Evolutionary conservation across 1,284 basidiomycete species (phyloP).

Genomic region (Pascua sp.): DNA sequence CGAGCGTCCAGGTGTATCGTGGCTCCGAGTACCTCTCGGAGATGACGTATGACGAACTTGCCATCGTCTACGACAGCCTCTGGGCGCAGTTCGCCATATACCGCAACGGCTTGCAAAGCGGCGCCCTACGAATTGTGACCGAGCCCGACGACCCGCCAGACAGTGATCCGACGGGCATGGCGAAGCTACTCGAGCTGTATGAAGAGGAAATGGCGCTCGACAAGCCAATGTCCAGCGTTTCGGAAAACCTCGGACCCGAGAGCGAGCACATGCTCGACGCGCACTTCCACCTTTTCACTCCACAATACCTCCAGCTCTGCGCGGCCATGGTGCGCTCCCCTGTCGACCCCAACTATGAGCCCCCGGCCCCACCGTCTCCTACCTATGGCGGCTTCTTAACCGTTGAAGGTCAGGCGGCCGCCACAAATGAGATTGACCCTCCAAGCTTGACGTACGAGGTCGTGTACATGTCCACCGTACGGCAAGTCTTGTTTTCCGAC

Average conservation of each 20-base stretch:
- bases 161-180: conserved; percentile 59
- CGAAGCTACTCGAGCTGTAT: conserved; percentile 56
- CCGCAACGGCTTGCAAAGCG: conserved; percentile 61
- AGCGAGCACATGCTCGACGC: conserved; percentile 12
- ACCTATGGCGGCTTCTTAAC: conserved; percentile 11
- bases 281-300: conserved; percentile 56
- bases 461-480: conserved; percentile 59
- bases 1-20: conserved; percentile 46
- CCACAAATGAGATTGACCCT: conserved; percentile 14
- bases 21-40: conserved; percentile 50
- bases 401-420: conserved; percentile 1
- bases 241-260: too few species aligned
- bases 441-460: conserved; percentile 58
- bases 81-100: conserved; percentile 66
- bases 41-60: conserved; percentile 64
- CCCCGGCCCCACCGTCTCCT: neutral
- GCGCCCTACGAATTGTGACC: conserved; percentile 54
- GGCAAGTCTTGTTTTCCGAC: conserved; percentile 60
- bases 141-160: conserved; percentile 38
- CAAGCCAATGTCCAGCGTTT: too few species aligned
- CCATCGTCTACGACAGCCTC: conserved; percentile 58
- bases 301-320: conserved; percentile 56
- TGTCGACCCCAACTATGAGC: conserved; percentile 3
- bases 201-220: conserved; percentile 37
- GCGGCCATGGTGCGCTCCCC: conserved; percentile 34